Conservation (phyloP, 495 filamentous ascomycete species). For the Aspergillus bertholletiae region DNA sequence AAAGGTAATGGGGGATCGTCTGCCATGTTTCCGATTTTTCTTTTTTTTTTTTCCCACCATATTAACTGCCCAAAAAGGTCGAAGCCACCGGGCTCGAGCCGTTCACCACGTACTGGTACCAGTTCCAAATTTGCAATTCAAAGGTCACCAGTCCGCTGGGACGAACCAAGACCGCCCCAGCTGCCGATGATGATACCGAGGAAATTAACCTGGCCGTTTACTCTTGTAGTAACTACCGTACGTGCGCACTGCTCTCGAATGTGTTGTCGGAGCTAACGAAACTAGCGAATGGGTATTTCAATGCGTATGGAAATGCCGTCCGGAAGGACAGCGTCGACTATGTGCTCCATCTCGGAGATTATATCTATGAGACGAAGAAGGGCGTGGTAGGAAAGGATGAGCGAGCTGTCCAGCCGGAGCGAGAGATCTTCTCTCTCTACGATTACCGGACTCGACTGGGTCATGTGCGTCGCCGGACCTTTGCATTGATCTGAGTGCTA, state of each 20-base stretch:
- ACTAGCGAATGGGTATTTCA: conserved; percentile 20
- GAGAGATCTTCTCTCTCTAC: conserved; percentile 44
- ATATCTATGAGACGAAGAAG: conserved; percentile 62
- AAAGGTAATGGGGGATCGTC: conserved; percentile 39
- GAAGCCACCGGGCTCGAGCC: conserved; percentile 56
- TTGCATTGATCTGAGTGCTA: conserved; percentile 22
- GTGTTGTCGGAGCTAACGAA: conserved; percentile 40
- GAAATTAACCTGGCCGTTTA: conserved; percentile 52
- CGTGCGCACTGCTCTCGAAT: conserved; percentile 36
- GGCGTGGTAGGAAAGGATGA: conserved; percentile 44
- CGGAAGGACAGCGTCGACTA: conserved; percentile 67
- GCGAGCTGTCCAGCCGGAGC: conserved; percentile 38
- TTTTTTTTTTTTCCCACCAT: too few species aligned
- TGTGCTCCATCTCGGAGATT: conserved; percentile 55
- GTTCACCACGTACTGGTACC: conserved; percentile 57
- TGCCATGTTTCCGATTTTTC: too few species aligned
- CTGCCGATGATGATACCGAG: conserved; percentile 19
- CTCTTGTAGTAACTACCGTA: conserved; percentile 55
- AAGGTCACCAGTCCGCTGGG: conserved; percentile 43
- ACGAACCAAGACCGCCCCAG: conserved; percentile 52
- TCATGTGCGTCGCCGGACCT: background rate
- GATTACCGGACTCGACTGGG: conserved; percentile 58
- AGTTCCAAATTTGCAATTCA: conserved; percentile 51
- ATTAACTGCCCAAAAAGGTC: conserved; percentile 38
- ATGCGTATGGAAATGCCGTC: conserved; percentile 28